phyloP scores from a whole-genome alignment of 305 asterid genomes.

The Nicotiana rustica region DNA sequence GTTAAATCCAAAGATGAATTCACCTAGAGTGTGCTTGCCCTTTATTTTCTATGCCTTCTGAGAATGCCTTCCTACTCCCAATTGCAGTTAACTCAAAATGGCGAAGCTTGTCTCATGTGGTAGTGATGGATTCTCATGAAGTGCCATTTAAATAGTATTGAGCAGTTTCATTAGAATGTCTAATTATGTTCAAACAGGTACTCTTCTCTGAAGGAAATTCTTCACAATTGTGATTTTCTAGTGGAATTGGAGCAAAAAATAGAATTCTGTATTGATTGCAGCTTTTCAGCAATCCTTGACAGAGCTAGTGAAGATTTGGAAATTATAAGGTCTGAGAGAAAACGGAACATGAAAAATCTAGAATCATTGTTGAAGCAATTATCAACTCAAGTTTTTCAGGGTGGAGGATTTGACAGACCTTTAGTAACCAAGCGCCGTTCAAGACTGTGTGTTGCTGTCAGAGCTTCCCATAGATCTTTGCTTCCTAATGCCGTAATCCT shows the following conservation, averaged over 20 bases:
- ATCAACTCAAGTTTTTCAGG: conserved; percentile 67
- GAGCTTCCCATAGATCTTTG: conserved; percentile 70
- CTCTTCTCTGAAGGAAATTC: conserved; percentile 78
- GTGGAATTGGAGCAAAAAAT: conserved; percentile 78
- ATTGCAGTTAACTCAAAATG: conserved; percentile 33
- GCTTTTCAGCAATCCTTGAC: conserved; percentile 65
- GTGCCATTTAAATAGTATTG: conserved; percentile 39
- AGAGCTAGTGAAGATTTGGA: conserved; percentile 97
- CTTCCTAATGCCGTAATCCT: conserved; percentile 75
- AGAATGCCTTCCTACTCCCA: conserved; percentile 34
- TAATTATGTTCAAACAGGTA: conserved; percentile 59
- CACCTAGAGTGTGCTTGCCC: conserved; percentile 21
- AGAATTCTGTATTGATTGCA: conserved; percentile 79
- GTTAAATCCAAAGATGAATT: conserved; percentile 13
- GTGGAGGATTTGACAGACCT: conserved; percentile 84
- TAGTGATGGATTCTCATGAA: conserved; percentile 38
- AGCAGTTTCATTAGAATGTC: conserved; percentile 41
- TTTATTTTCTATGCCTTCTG: conserved; percentile 29
- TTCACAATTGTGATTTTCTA: conserved; percentile 71
- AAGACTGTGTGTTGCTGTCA: conserved; percentile 85
- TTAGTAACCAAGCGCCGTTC: conserved; percentile 84
- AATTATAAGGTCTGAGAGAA: conserved; percentile 80
- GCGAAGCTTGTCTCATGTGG: conserved; percentile 29
- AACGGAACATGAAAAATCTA: conserved; percentile 73
- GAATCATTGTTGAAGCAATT: conserved; percentile 73